These are phyloP conservation scores for Cicer yamashitae DNA, from an alignment of 306 rosid species.

Conservation along the genomic window DNA sequence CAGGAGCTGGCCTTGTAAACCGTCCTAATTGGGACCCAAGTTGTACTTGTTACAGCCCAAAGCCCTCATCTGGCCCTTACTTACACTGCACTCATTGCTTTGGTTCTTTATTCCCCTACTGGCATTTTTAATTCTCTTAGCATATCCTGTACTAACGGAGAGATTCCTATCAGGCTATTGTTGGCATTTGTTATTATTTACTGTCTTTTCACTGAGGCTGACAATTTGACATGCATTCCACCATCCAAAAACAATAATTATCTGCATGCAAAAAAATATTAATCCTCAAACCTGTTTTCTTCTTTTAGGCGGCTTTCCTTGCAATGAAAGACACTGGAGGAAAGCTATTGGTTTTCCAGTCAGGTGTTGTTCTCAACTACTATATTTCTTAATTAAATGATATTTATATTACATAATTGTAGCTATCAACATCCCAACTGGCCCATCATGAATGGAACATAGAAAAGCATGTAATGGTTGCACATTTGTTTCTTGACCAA, in stretches of 20 bases:
- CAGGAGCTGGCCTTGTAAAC: no score
- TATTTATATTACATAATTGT: slow-evolving; percentile 18
- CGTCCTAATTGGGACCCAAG: background rate
- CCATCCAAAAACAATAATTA: background rate
- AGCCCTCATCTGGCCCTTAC: slow-evolving; percentile 4
- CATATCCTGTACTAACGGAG: background rate
- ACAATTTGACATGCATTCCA: slow-evolving; percentile 14
- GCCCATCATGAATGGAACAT: slow-evolving; percentile 12
- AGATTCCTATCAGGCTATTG: slow-evolving; percentile 16
- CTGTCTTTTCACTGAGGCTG: slow-evolving; percentile 21
- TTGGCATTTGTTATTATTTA: slow-evolving; percentile 18
- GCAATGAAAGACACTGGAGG: slow-evolving; percentile 97
- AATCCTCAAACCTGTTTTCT: slow-evolving; percentile 29
- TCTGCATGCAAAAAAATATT: slow-evolving; percentile 19
- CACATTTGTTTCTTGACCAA: slow-evolving; percentile 12
- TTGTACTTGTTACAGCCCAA: slow-evolving; percentile 7
- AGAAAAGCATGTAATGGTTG: background rate
- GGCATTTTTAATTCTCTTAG: slow-evolving; percentile 18
- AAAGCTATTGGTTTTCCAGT: slow-evolving; percentile 91
- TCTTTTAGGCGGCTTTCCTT: slow-evolving; percentile 84
- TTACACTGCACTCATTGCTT: slow-evolving; percentile 17
- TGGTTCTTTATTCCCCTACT: background rate
- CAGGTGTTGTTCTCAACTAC: slow-evolving; percentile 68
- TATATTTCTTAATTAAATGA: slow-evolving; percentile 12
- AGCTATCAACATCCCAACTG: slow-evolving; percentile 23